phyloP scores from a whole-genome alignment of 2,329 filamentous ascomycete species.

The Scleromitrula shiraiana region DNA sequence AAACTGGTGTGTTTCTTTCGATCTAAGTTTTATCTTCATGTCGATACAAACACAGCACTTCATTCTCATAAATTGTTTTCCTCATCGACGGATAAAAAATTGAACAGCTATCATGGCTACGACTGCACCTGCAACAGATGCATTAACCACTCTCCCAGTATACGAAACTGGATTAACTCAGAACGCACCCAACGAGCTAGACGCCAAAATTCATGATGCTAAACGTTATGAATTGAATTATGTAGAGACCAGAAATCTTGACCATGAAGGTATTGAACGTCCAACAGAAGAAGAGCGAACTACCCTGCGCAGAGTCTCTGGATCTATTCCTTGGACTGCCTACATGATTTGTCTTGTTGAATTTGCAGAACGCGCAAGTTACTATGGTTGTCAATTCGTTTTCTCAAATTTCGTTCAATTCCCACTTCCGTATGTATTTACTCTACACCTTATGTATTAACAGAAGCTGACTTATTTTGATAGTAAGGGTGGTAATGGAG shows the following conservation, averaged over 20 bases:
- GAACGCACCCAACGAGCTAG: constrained; percentile 1
- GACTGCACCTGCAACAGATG: constrained; percentile 1
- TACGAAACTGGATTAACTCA: not conserved
- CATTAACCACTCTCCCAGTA: constrained; percentile 1
- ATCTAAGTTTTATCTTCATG: not conserved
- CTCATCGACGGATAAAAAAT: not conserved
- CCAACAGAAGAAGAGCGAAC: constrained; percentile 51
- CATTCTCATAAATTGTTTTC: not conserved
- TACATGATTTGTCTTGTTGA: constrained; percentile 68
- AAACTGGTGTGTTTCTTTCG: no score
- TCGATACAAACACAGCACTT: not conserved
- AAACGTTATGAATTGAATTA: not conserved
- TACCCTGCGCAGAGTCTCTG: constrained; percentile 55
- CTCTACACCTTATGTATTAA: not conserved
- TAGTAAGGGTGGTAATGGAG: constrained; percentile 32
- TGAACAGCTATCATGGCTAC: not conserved
- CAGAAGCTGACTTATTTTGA: not conserved
- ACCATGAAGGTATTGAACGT: constrained; percentile 1
- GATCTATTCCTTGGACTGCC: constrained; percentile 55
- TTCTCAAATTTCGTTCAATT: constrained; percentile 58
- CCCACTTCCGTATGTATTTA: constrained; percentile 37
- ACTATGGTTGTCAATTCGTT: constrained; percentile 58
- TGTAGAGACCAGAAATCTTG: constrained; percentile 1
- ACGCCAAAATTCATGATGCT: constrained; percentile 3
- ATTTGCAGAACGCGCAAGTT: constrained; percentile 68